Evolutionary conservation across 768 basidiomycete species (phyloP).

Genomic region (Infundibulicybe gibba): DNA sequence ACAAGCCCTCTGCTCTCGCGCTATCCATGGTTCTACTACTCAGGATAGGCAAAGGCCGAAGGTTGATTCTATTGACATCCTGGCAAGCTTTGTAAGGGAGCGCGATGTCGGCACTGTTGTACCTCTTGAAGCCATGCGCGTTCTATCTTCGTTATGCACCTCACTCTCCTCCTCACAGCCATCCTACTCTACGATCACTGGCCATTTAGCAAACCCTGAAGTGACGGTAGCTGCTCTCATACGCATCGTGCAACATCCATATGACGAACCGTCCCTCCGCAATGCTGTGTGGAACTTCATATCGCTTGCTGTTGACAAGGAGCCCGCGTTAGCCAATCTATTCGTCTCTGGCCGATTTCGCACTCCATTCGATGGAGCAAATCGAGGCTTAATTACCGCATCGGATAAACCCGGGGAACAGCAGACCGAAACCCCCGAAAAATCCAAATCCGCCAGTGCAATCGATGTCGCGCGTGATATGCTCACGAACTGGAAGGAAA

Average conservation of each 20-base stretch:
- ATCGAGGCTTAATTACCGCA: slow-evolving; percentile 16
- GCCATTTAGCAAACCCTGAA: slow-evolving; percentile 77
- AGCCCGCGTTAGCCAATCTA: slow-evolving; percentile 79
- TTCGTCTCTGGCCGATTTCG: slow-evolving; percentile 75
- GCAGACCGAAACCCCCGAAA: slow-evolving; percentile 19
- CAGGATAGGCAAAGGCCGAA: slow-evolving; percentile 43
- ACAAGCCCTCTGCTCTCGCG: slow-evolving; percentile 66
- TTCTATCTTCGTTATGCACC: slow-evolving; percentile 64
- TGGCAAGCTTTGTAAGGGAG: slow-evolving; percentile 65
- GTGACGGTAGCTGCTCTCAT: slow-evolving; percentile 64
- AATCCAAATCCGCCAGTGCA: slow-evolving; percentile 48
- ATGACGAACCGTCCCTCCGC: slow-evolving; percentile 69
- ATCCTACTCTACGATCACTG: slow-evolving; percentile 69
- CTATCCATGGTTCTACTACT: slow-evolving; percentile 44
- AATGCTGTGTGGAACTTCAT: slow-evolving; percentile 85
- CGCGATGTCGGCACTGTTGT: slow-evolving; percentile 57
- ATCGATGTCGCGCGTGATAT: slow-evolving; percentile 65
- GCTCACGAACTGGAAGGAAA: slow-evolving; percentile 64
- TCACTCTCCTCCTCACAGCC: slow-evolving; percentile 60
- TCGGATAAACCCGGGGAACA: slow-evolving; percentile 30
- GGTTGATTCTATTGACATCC: slow-evolving; percentile 70
- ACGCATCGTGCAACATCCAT: slow-evolving; percentile 73
- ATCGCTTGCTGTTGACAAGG: slow-evolving; percentile 74
- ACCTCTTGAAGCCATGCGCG: slow-evolving; percentile 61
- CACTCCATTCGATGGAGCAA: slow-evolving; percentile 38